Conservation (phyloP, 169 alveolate genomes). For the Haemoproteus tartakovskyi region DNA sequence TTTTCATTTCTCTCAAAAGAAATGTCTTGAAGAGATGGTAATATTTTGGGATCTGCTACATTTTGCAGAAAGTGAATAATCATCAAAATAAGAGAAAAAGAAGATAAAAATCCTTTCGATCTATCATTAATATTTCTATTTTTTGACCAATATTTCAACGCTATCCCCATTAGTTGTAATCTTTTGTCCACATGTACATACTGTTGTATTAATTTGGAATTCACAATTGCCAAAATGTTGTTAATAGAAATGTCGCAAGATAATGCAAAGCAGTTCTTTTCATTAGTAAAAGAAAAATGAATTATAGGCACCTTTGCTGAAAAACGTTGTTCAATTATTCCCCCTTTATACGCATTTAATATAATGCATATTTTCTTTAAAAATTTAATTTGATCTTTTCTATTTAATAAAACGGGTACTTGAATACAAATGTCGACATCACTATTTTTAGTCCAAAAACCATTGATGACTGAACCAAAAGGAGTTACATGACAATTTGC, state of each 20-base stretch:
- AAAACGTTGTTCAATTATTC: conserved; percentile 76
- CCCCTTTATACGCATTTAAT: conserved; percentile 69
- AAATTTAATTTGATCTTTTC: conserved; percentile 72
- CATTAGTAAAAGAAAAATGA: conserved; percentile 69
- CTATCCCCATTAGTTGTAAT: conserved; percentile 74
- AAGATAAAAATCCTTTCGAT: conserved; percentile 78
- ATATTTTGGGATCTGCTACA: conserved; percentile 72
- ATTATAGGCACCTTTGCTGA: conserved; percentile 81
- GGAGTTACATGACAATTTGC: conserved; percentile 63
- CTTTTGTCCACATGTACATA: conserved; percentile 80
- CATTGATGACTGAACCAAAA: conserved; percentile 77
- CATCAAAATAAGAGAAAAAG: conserved; percentile 80
- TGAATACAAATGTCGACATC: conserved; percentile 79
- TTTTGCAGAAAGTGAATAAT: conserved; percentile 79
- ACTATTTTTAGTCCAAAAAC: conserved; percentile 79
- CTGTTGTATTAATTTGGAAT: conserved; percentile 76
- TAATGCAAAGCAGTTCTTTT: conserved; percentile 25
- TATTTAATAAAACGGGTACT: conserved; percentile 71
- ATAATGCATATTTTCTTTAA: conserved; percentile 71
- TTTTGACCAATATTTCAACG: conserved; percentile 81
- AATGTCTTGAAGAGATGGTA: conserved; percentile 80
- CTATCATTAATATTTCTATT: conserved; percentile 76
- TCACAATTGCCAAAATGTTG: conserved; percentile 77
- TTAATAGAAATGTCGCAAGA: conserved; percentile 79
- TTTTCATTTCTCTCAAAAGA: conserved; percentile 73